Base-by-base conservation (phyloP, 1,284 basidiomycete species). In the Tetrapyrgos nigripes region DNA sequence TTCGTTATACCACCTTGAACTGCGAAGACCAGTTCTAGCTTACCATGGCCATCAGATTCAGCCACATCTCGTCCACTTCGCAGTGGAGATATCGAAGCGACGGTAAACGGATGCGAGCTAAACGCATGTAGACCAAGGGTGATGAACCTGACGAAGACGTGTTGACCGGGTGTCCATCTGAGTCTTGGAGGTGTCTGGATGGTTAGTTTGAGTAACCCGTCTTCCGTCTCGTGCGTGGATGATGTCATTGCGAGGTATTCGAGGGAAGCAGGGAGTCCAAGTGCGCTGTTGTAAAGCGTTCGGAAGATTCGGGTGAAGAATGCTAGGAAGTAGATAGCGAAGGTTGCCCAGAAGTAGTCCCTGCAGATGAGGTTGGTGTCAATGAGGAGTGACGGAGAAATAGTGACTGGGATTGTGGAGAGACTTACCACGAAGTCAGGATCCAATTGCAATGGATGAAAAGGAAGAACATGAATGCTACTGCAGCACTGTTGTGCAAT, bases 71-170 rank as follows among this genome's bases (percentile, higher is more conserved):
- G 33, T 59, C 57, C n/a, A 55, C 50, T 2, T 48, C 45, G n/a
- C n/a, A n/a, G n/a, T n/a, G n/a, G n/a, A 3, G 73, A 66, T 8
- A 76, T 60, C 26, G 71, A 74, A 2, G 76, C 65, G 37, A 79
- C 65, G 4, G 78, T 78, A 65, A 79, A 79, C 14, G 79, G 79
- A 61, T 81, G 79, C 24, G 75, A 71, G 43, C 72, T 72, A 44
- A 69, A 62, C 13, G 63, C 58, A 48, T 71, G 68, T 9, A 60
- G 59, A 1, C 70, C 68, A 17, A 66, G 54, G 14, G 62, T 62
- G 19, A 73, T 58, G 64, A 80, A 72, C 26, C 78, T 76, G 29
- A 81, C 62, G 60, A 78, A 80, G 64, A 74, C 73, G 64, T 80
- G 77, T 63, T 79, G 78, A 3, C 79, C 79, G 0, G 77, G 74